phyloP scores from a whole-genome alignment of 305 asterid species.

The Fraxinus greggii region DNA sequence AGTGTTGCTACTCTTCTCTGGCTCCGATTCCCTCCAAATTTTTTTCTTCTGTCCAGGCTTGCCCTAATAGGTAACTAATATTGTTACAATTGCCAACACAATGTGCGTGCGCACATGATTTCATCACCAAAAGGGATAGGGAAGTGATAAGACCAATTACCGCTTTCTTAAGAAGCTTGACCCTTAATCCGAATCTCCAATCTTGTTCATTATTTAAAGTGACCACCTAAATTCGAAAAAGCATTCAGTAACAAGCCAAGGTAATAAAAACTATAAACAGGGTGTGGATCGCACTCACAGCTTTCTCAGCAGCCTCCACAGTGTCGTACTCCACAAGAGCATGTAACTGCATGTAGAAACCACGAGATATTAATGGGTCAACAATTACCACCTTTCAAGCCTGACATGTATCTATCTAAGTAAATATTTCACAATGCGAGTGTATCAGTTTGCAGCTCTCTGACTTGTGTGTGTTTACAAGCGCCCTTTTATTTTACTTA shows the following conservation, averaged over 20 bases:
- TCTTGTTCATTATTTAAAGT: constrained; percentile 81
- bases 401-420: not conserved
- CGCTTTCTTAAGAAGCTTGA: constrained; percentile 73
- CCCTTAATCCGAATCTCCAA: constrained; percentile 95
- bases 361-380: constrained; percentile 7
- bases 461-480: not conserved
- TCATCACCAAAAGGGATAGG: not conserved
- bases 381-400: not conserved
- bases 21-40: constrained; percentile 62
- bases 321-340: constrained; percentile 83
- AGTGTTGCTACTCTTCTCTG: constrained; percentile 46
- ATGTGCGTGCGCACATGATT: not conserved
- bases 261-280: constrained; percentile 19
- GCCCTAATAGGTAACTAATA: constrained; percentile 37
- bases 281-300: constrained; percentile 55
- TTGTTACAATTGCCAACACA: not conserved
- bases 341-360: constrained; percentile 55
- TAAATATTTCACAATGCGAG: not conserved
- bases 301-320: constrained; percentile 71
- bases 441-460: not conserved
- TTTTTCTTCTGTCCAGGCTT: constrained; percentile 69
- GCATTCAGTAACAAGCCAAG: constrained; percentile 17
- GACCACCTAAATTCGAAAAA: constrained; percentile 52
- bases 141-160: constrained; percentile 35
- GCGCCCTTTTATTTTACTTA: constrained; percentile 1